These are phyloP conservation scores for Jaenimonas drosophilae DNA, from an alignment of 208 protist genomes.

Conservation along the genomic window DNA sequence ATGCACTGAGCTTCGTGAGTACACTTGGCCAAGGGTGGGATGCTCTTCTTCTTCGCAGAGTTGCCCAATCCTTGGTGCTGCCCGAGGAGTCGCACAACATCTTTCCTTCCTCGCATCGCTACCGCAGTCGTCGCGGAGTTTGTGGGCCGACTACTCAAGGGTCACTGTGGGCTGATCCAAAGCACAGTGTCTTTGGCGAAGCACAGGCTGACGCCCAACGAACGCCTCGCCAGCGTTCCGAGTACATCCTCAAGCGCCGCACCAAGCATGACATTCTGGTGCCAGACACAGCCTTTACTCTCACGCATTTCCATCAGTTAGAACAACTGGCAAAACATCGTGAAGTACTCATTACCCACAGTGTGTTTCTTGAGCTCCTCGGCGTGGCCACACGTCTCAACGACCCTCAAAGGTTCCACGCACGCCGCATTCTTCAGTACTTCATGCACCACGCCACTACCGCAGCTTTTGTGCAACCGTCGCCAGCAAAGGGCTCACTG, in stretches of 20 bases:
- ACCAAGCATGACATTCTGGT: slow-evolving; percentile 53
- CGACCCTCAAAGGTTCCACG: slow-evolving; percentile 45
- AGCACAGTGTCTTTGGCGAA: slow-evolving; percentile 18
- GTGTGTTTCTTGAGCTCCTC: slow-evolving; percentile 55
- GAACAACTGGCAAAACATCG: slow-evolving; percentile 50
- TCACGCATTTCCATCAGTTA: slow-evolving; percentile 47
- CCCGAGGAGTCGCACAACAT: slow-evolving; percentile 44
- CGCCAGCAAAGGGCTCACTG: neutral
- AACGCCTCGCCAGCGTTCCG: no score
- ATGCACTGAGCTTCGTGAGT: slow-evolving; percentile 34
- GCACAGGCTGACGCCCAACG: no score
- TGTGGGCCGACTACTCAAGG: neutral
- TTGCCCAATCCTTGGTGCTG: slow-evolving; percentile 44
- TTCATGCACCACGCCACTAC: slow-evolving; percentile 47
- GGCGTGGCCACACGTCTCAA: slow-evolving; percentile 16
- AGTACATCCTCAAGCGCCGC: slow-evolving; percentile 35
- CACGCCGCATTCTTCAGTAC: slow-evolving; percentile 39
- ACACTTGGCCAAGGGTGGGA: slow-evolving; percentile 44
- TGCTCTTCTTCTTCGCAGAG: slow-evolving; percentile 33
- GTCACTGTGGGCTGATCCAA: slow-evolving; percentile 13
- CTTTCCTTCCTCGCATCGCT: slow-evolving; percentile 21
- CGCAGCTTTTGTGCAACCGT: neutral
- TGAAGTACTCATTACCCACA: slow-evolving; percentile 65
- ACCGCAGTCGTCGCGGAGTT: neutral
- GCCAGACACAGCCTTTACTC: slow-evolving; percentile 45